Base-by-base conservation (phyloP, 352 stramenopile species). In the Phytophthora podocarpi region DNA sequence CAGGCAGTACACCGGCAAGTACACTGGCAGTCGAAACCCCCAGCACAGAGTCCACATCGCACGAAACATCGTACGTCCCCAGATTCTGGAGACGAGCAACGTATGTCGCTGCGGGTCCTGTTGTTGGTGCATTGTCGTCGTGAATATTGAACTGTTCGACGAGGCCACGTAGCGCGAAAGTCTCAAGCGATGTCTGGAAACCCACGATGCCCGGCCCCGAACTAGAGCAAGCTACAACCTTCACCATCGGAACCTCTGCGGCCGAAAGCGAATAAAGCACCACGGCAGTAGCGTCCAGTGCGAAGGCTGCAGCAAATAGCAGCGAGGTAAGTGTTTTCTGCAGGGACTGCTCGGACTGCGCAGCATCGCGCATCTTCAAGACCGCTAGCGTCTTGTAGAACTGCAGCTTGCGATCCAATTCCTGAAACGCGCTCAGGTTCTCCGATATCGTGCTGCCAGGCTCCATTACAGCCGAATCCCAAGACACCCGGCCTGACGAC, bases 371-470 rank as follows among this genome's bases (percentile, higher is more conserved):
- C 39, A 83, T 64, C 41, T 82, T 84, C 20, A 91, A 34, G 6
- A 47, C 74, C 2, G 78, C 68, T 4, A 89, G 72, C 27, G 82
- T 68, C 26, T 74, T 76, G 42, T 87, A 91, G 50, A 91, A 89
- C 39, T 77, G 68, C 28, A 86, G 57, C 34, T 86, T 78, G 21
- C 72, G 49, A 42, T 87, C 74, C 28, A 80, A 32, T 31, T 73
- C 59, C 23, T 68, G 47, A 35, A 78, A 67, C 15, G 62, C 64
- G n/a, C 16, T 30, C n/a, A 80, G 30, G 23, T 79, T 70, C 24
- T 83, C 74, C 28, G 52, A 58, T 18, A 72, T 67, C 1, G 72
- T 85, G 32, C 65, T 79, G 39, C 66, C 58, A 1, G 62, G 39
- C 4, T 80, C 70, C 56, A 78, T 41, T 13, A 72, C 59, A 26